Evolutionary conservation across 140 eudicot genomes (phyloP), one percentile per base, ranked within the genome.

Genomic region (Flaveria floridana): DNA sequence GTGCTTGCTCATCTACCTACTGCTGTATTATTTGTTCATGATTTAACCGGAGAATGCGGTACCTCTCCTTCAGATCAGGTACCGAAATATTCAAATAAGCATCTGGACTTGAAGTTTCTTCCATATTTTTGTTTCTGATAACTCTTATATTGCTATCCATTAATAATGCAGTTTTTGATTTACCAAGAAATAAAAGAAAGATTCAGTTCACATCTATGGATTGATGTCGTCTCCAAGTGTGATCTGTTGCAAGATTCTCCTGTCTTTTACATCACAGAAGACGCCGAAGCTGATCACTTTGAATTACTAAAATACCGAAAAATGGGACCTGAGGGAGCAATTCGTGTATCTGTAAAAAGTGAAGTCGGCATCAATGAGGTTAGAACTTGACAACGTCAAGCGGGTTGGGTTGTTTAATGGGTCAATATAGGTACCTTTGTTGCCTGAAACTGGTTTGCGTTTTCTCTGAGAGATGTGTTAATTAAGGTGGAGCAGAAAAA

Each of bases 31-130:
- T 93, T 83, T 59, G 99, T 93, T 75, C 99, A 93, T 64, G 99
- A 93, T 77, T 85, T 93, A 26, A 85, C 99, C 1, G 99, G 99
- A 80, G 91, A 93, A 87, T 93, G 99, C 78, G 99, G 99, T 37
- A 93, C 89, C 71, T 90, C 97, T 59, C 85, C 96, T 51, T 88
- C 99, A 9, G 99, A 93, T 78, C 99, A 93, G 99, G 99, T 88
- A 84, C 73, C 62, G 39, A 39, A 23, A 58, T 57, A 30, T 11
- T 58, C 14, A 1, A 18, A 51, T 15, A 65, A 18, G 42, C 66
- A 65, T 39, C 67, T 58, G 77, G 16, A 20, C 41, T 18, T 2
- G 7, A 37, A n/a, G 48, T 46, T 16, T 42, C 47, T 23, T 64
- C 14, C 25, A 34, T 65, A 20, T 23, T 8, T 6, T 65, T 46